Base-by-base conservation (phyloP, 2,329 filamentous ascomycete species). In the Lachnellula arida region DNA sequence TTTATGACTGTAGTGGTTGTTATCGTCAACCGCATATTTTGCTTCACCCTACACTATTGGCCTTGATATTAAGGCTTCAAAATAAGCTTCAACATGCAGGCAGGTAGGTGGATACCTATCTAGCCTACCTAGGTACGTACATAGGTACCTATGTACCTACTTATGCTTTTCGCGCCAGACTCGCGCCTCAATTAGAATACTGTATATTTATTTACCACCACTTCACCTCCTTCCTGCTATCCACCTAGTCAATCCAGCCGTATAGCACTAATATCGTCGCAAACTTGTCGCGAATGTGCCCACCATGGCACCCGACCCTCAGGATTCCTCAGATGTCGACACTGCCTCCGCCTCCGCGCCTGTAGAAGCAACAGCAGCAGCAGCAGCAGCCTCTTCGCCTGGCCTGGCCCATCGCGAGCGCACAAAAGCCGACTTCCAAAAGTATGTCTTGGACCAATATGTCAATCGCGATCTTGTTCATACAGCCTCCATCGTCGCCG, bases 391-490 rank as follows among this genome's bases (percentile, higher is more conserved):
- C 14, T 53, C 62, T 17, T 53, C 66, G 49, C 53, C 61, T 11
- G 49, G 53, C 49, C 53, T 68, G 32, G 50, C 65, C 40, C 66
- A 65, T 63, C 67, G 66, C 28, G 54, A 60, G 28, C 64, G 69
- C 40, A 65, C 66, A 23, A 64, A 68, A 55, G 55, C 58, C 4
- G 61, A 66, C 47, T 61, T 69, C 51, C 70, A 79, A 15, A 77
- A 80, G 57, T 74, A 81, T 32, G 71, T 84, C 37, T 74, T 88
- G 39, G 78, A 87, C 50, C 78, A 84, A 65, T 88, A 87, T 71
- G 78, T 85, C 50, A 78, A 81, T 62, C 81, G 84, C 65, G 85
- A 89, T 65, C 76, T 85, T 46, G 66, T 82, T 3, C 78, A 85
- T 65, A 77, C 78, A 25, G 80, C 74, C 5, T 76, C 82, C 34